Evolutionary conservation across 371 early-diverging fungal genomes (phyloP).

Genomic region (Actinomucor elegans): DNA sequence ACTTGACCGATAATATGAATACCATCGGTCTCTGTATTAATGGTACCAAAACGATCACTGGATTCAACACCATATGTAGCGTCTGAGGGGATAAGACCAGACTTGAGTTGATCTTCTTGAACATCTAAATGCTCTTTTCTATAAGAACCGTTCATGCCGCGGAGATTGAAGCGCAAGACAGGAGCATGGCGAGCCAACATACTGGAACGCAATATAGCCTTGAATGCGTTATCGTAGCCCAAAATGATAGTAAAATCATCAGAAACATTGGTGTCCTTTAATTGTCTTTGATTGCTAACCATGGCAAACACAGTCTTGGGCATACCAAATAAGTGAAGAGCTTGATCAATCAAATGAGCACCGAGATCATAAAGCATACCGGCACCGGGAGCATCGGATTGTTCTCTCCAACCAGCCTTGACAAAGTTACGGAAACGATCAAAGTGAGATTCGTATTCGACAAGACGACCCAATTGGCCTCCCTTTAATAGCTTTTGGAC

Average conservation of each 20-base stretch:
- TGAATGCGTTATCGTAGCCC: conserved; percentile 57
- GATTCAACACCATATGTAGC: conserved; percentile 58
- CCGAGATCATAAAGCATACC: conserved; percentile 79
- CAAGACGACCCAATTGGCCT: conserved; percentile 63
- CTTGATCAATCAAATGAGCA: conserved; percentile 80
- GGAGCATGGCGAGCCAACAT: conserved; percentile 73
- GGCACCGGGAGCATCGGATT: conserved; percentile 58
- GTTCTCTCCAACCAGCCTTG: conserved; percentile 79
- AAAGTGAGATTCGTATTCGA: conserved; percentile 73
- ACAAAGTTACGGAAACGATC: conserved; percentile 73
- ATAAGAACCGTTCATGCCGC: conserved; percentile 71
- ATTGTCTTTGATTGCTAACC: conserved; percentile 69
- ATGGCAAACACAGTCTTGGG: conserved; percentile 65
- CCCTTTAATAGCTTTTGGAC: conserved; percentile 58
- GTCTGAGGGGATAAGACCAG: conserved; percentile 53
- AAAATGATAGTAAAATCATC: conserved; percentile 69
- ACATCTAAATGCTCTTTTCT: conserved; percentile 70
- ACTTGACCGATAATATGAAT: conserved; percentile 59
- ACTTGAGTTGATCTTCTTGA: conserved; percentile 75
- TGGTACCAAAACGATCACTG: conserved; percentile 47
- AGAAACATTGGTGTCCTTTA: conserved; percentile 52
- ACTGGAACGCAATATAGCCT: conserved; percentile 64
- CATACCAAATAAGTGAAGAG: conserved; percentile 66
- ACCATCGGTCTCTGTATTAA: conserved; percentile 56
- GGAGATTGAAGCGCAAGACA: conserved; percentile 65